Evolutionary conservation across 805 yeast species (phyloP), one percentile per base, ranked within the genome.

Genomic region (Trichomonascus vanleenenianus): DNA sequence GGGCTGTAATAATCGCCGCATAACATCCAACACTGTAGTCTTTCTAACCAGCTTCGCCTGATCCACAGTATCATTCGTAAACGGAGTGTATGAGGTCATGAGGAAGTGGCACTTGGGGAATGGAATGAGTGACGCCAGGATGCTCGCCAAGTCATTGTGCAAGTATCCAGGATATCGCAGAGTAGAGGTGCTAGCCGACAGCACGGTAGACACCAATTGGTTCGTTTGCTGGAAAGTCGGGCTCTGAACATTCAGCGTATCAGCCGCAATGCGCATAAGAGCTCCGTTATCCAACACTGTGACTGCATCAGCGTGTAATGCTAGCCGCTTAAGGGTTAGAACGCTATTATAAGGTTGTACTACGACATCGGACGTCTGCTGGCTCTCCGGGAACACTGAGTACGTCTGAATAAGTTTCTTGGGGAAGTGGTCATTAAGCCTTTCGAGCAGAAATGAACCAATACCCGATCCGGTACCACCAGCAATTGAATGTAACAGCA

Each of bases 401-500:
- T 83, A 85, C 0, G 97, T 87, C 47, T 85, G 85, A 7, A 85
- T 69, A 42, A 93, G 65, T 58, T 88, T 91, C 62, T 89, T 89
- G 43, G 83, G 79, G 60, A 79, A 91, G 45, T 87, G 68, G 61
- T 93, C 98, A 46, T 79, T 77, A 46, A 94, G 63, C 12, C 79
- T 69, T 61, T 93, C 97, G 33, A 93, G 64, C 38, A 93, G 55
- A 46, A 76, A 75, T 0, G 95, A 85, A 0, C 98, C 98, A 32
- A 88, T 77, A 2, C 99, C 98, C 0, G 96, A 85, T 0, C 99
- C 99, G 0, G 98, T 93, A 34, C 99, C 99, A 32, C 99, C 99
- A 0, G 97, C 97, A 3, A 93, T 95, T 3, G 96, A 84, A 64
- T 93, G 98, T 43, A 89, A 63, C 52, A 93, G 66, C 68, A 88